Evolutionary conservation across 148 eudicot genomes (phyloP).

Genomic region (Nepenthes gracilis): DNA sequence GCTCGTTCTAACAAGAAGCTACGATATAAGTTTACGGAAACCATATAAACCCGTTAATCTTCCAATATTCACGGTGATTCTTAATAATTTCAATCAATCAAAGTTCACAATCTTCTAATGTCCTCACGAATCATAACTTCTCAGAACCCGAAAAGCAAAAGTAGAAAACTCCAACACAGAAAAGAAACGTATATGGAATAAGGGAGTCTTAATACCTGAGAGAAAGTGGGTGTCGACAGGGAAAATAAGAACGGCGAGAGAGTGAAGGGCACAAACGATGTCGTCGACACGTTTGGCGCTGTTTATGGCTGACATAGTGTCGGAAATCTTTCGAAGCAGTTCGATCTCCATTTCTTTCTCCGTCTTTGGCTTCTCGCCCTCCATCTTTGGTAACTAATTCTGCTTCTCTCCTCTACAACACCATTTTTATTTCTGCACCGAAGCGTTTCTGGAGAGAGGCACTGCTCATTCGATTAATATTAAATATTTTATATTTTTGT

Average conservation of each 20-base stretch:
- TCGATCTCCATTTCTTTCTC: conserved; percentile 18
- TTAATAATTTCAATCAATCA: background rate
- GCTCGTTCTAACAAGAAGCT: too few species aligned
- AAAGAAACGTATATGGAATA: background rate
- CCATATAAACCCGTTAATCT: background rate
- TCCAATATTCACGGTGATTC: background rate
- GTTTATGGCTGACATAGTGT: conserved; percentile 37
- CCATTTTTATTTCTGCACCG: too few species aligned
- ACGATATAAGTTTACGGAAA: background rate
- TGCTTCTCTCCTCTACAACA: too few species aligned
- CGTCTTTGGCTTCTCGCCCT: background rate
- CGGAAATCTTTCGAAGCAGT: conserved; percentile 39
- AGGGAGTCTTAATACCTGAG: conserved; percentile 24
- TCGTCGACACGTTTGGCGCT: conserved; percentile 48
- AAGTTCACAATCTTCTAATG: background rate
- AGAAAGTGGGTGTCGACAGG: conserved; percentile 41
- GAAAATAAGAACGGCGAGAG: conserved; percentile 54
- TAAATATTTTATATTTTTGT: too few species aligned
- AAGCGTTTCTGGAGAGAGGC: too few species aligned
- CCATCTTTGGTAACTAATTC: background rate
- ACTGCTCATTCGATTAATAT: too few species aligned
- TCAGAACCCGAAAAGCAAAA: background rate
- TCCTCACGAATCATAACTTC: background rate
- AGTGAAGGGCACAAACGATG: conserved; percentile 63
- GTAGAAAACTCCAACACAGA: background rate